These are phyloP conservation scores for Kandelia obovata DNA, from an alignment of 345 rosid genomes.

Conservation along the genomic window DNA sequence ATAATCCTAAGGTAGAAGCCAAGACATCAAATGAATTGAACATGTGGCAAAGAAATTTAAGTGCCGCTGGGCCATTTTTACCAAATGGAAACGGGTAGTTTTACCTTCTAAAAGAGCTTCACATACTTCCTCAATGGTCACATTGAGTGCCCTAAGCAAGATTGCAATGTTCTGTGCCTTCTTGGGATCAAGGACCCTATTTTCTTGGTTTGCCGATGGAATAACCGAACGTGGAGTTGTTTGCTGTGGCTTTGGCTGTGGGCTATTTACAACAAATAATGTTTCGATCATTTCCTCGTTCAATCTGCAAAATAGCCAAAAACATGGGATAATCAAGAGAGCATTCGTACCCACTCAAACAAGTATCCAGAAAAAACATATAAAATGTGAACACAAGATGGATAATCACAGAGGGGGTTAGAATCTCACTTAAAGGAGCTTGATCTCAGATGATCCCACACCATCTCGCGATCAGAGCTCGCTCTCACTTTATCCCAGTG, in stretches of 20 bases:
- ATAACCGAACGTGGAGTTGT: conserved; percentile 52
- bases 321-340: neutral
- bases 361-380: neutral
- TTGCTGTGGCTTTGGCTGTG: conserved; percentile 48
- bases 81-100: neutral
- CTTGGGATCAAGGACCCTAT: conserved; percentile 89
- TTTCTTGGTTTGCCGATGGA: conserved; percentile 59
- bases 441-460: conserved; percentile 78
- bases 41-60: neutral
- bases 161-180: conserved; percentile 96
- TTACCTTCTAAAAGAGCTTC: conserved; percentile 97
- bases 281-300: conserved; percentile 89
- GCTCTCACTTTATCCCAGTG: conserved; percentile 99
- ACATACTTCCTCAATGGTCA: conserved; percentile 94
- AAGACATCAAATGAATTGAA: neutral
- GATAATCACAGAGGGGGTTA: neutral
- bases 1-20: neutral
- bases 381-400: neutral
- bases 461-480: conserved; percentile 97
- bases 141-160: conserved; percentile 79
- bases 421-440: conserved; percentile 70
- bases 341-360: neutral
- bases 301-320: conserved; percentile 52
- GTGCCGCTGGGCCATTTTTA: neutral
- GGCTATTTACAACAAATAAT: conserved; percentile 60